Base-by-base conservation (phyloP, 1,284 basidiomycete species). In the Trametes pubescens region DNA sequence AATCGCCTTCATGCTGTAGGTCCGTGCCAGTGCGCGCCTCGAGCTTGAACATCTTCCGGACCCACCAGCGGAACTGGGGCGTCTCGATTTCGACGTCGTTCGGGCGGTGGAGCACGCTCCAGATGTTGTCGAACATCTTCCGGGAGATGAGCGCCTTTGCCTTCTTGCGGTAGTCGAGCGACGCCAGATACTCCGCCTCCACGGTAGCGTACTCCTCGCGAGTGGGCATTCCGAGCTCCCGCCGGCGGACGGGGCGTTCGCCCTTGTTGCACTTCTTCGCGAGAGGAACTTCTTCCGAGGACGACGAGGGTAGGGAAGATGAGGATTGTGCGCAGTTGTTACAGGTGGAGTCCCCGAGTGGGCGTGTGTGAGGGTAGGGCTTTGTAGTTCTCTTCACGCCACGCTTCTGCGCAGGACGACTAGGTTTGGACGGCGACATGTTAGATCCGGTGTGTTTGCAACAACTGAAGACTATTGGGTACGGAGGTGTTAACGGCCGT, bases 131-230 rank as follows among this genome's bases (percentile, higher is more conserved):
- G 72, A 92, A 91, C 79, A 88, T 81, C 18, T 76, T 77, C 70
- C 89, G 88, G 13, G 85, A 86, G 74, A 93, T 87, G 62, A 93
- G 83, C 11, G 89, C 88, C 75, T 91, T 92, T 56, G 83, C 82
- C 46, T 85, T 84, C 68, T 91, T 87, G 56, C 82, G 78, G 4
- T 81, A 76, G 64, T 82, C 84, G 52, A 92, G 81, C 14, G 80
- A 80, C n/a, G 72, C 65, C 43, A 91, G 76, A 69, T 91, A 91
- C 40, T 76, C 76, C 0, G 78, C 73, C 68, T 90, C 85, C 67
- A 88, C 79, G 32, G 73, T 73, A 53, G 83, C 82, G 77, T 87
- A 91, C 57, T 86, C 81, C 4, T 77, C 80, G 65, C 61, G 69
- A 14, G 71, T 58, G 0, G 74, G 74, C 59, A 75, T 59, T 0